Evolutionary conservation across 768 basidiomycete species (phyloP).

Genomic region (Mycena amicta): DNA sequence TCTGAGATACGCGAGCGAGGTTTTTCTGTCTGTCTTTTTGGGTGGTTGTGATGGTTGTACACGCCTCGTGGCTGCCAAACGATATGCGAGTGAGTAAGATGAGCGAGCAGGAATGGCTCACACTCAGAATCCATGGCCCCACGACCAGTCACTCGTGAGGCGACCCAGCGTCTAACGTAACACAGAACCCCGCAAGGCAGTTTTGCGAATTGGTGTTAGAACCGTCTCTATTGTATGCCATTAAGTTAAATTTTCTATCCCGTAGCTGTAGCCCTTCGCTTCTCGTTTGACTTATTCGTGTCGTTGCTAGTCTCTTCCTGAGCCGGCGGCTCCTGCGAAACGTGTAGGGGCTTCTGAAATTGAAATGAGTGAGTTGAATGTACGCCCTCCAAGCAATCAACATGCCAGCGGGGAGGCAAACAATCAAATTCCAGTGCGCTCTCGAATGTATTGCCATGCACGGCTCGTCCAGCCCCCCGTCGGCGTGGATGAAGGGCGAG

Average conservation of each 20-base stretch:
- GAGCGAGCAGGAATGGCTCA: not conserved
- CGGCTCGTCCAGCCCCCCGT: constrained; percentile 76
- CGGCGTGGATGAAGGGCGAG: constrained; percentile 56
- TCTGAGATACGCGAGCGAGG: constrained; percentile 12
- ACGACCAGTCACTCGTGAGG: no score
- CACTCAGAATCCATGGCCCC: not conserved
- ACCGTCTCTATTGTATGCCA: constrained; percentile 14
- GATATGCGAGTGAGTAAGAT: not conserved
- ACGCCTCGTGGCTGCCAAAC: not conserved
- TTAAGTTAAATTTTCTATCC: constrained; percentile 18
- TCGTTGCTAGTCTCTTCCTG: constrained; percentile 33
- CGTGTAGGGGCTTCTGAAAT: constrained; percentile 29
- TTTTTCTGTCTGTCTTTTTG: not conserved
- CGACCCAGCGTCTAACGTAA: constrained; percentile 5
- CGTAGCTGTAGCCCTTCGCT: constrained; percentile 53
- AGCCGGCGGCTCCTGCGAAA: constrained; percentile 26
- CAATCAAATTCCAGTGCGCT: constrained; percentile 70
- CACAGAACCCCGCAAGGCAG: no score
- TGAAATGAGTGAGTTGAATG: constrained; percentile 26
- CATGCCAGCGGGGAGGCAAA: constrained; percentile 50
- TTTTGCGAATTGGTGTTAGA: constrained; percentile 11
- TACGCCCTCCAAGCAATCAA: constrained; percentile 37
- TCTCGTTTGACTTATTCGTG: constrained; percentile 44
- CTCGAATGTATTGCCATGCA: constrained; percentile 66
- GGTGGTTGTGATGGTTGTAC: not conserved